phyloP scores from a whole-genome alignment of 163 green algal genomes.

The Picocystis sp. region DNA sequence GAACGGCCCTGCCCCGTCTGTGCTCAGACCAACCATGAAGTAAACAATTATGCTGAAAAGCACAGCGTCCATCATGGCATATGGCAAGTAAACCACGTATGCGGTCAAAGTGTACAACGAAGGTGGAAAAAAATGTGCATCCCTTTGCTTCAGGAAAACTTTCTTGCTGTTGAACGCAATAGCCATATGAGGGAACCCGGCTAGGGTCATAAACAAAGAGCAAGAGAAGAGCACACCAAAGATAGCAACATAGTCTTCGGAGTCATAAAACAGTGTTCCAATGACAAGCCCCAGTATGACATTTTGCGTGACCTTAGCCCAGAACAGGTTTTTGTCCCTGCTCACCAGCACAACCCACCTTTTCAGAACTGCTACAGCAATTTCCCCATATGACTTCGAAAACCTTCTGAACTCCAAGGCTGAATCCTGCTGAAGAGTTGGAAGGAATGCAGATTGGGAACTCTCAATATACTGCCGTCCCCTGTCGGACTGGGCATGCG shows the following conservation, averaged over 20 bases:
- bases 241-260: slow-evolving; percentile 9
- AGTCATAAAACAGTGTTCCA: too few species aligned
- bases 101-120: not conserved
- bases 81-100: slow-evolving; percentile 13
- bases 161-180: slow-evolving; percentile 21
- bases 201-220: slow-evolving; percentile 32
- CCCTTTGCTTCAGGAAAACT: slow-evolving; percentile 17
- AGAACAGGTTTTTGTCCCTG: too few species aligned
- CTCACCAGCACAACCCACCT: too few species aligned
- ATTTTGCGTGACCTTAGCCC: too few species aligned
- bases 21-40: slow-evolving; percentile 34
- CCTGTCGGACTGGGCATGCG: too few species aligned
- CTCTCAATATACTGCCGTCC: too few species aligned
- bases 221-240: slow-evolving; percentile 23
- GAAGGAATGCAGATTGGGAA: too few species aligned
- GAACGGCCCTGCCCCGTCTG: slow-evolving; percentile 6
- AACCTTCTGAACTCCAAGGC: too few species aligned
- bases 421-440: too few species aligned
- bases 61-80: slow-evolving; percentile 25
- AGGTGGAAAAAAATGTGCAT: slow-evolving; percentile 19
- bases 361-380: too few species aligned
- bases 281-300: too few species aligned
- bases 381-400: too few species aligned
- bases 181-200: slow-evolving; percentile 26
- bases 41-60: slow-evolving; percentile 35